Base-by-base conservation (phyloP, 1,284 basidiomycete genomes). In the Pyrrhoderma noxium region DNA sequence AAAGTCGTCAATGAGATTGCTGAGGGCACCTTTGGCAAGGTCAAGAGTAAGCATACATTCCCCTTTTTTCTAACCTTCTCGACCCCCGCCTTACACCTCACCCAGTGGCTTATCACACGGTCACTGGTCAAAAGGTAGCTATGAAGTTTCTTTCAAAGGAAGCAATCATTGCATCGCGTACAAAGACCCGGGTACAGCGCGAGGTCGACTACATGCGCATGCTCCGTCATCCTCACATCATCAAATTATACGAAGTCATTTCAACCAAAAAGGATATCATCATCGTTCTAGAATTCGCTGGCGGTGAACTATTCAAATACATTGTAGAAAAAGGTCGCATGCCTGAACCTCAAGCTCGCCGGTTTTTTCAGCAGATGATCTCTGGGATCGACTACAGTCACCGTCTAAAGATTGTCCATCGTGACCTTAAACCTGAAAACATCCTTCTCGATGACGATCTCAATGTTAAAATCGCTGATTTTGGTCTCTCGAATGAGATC, bases 81-180 rank as follows among this genome's bases (percentile, higher is more conserved):
- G 49, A 54, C n/a, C n/a, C n/a, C n/a, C n/a, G 38, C 54, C 55
- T 37, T 47, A 25, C 45, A 21, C 46, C 19, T 48, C 25, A 31
- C 44, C 22, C 66, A 97, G 93, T 95, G 77, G 95, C 93, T 31
- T 84, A 83, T 11, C 95, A 99, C 67, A 89, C 89, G 40, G 80
- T 97, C 59, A 98, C 95, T 0, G 93, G 93, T 0, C 92, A 97
- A 64, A 85, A 85, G 60, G 95, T 99, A 40, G 95, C 95, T 2
- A 93, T 99, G 87, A 98, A 98, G 74, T 93, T 92, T 64, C 93
- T 98, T 62, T 93, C 92, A 55, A 93, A 95, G 65, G 88, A 89
- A 53, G 93, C 92, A 62, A 97, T 98, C 55, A 85, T 88, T 58
- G 82, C 85, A 57, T 87, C 92, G 60, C 90, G 93, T 69, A 95